phyloP scores from a whole-genome alignment of 139 green algal genomes.

The Coelastrella sp. region DNA sequence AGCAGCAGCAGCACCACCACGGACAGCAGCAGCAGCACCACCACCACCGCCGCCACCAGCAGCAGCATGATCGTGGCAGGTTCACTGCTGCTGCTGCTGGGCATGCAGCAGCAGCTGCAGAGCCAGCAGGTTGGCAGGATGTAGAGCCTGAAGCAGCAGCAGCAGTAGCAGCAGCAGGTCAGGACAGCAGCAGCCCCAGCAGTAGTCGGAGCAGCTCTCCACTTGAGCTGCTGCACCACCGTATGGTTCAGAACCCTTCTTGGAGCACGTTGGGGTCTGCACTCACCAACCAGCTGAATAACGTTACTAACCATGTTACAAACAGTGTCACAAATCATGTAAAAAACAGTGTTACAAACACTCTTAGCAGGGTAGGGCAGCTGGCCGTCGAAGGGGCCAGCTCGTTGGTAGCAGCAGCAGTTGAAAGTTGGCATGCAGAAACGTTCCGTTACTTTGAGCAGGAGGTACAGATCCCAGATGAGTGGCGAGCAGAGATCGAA shows the following conservation, averaged over 20 bases:
- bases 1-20: no score
- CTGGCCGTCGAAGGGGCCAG: conserved; percentile 32
- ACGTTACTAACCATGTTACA: neutral
- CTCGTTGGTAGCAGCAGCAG: conserved; percentile 31
- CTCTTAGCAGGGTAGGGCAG: conserved; percentile 22
- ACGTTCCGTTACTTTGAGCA: conserved; percentile 9
- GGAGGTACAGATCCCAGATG: neutral
- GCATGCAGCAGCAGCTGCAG: no score
- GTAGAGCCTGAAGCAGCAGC: conserved; percentile 16
- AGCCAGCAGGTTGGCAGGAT: conserved; percentile 8
- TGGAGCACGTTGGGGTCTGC: neutral
- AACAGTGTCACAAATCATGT: neutral
- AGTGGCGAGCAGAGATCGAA: conserved; percentile 8
- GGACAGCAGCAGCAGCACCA: no score
- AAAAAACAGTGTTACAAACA: neutral
- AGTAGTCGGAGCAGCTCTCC: neutral
- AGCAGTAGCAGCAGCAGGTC: conserved; percentile 29
- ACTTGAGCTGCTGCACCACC: neutral
- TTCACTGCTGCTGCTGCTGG: no score
- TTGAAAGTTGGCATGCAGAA: conserved; percentile 39
- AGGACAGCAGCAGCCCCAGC: neutral
- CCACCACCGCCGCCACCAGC: no score
- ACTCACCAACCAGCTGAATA: neutral
- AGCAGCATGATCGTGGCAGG: no score
- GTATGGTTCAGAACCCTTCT: neutral